Evolutionary conservation across 2,329 filamentous ascomycete species (phyloP).

Genomic region (Nothophoma quercina): DNA sequence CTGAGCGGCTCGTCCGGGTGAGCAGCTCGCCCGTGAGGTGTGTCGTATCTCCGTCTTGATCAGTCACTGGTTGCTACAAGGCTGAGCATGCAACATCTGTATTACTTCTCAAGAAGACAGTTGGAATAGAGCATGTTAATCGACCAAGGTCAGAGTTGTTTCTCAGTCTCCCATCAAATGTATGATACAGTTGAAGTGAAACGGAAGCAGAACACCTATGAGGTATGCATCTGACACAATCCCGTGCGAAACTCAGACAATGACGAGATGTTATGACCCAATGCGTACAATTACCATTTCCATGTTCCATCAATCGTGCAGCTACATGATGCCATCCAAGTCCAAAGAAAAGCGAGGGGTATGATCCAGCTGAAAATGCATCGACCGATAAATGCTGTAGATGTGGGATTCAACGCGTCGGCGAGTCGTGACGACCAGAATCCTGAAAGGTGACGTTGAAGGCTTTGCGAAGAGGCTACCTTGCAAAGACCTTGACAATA

Average conservation of each 20-base stretch:
- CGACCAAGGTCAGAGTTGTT: neutral
- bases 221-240: slow-evolving; percentile 7
- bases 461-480: slow-evolving; percentile 31
- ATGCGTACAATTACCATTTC: slow-evolving; percentile 17
- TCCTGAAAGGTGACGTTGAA: neutral
- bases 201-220: neutral
- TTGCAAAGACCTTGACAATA: slow-evolving; percentile 85
- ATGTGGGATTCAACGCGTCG: neutral
- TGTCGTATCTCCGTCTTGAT: too few relatives aligned
- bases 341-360: slow-evolving; percentile 14
- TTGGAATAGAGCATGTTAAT: too few relatives aligned
- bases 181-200: slow-evolving; percentile 18
- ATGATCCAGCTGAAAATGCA: slow-evolving; percentile 23
- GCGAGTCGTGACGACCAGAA: neutral
- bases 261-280: neutral
- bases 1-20: too few relatives aligned
- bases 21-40: too few relatives aligned
- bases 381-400: slow-evolving; percentile 10
- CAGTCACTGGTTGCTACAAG: too few relatives aligned
- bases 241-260: slow-evolving; percentile 2
- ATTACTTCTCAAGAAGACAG: too few relatives aligned
- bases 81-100: too few relatives aligned
- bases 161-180: slow-evolving; percentile 1
- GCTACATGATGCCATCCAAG: slow-evolving; percentile 18
- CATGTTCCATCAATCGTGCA: slow-evolving; percentile 20